Evolutionary conservation across 257 asterid genomes (phyloP).

Genomic region (Rehmannia glutinosa): DNA sequence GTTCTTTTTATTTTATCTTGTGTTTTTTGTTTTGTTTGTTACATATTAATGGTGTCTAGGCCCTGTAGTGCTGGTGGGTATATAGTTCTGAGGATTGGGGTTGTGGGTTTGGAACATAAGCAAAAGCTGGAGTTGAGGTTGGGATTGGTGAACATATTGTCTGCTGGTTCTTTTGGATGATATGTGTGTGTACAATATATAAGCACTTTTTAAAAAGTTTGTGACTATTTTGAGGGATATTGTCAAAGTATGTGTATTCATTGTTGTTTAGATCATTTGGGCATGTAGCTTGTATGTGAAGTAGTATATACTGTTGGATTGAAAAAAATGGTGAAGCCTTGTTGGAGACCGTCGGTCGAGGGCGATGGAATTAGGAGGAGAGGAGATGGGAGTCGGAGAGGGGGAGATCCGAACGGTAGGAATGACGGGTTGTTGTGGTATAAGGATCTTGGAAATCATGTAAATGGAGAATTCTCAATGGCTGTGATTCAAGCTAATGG

Average conservation of each 20-base stretch:
- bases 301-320: slow-evolving; percentile 17
- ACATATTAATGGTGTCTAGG: slow-evolving; percentile 72
- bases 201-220: neutral
- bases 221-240: no score
- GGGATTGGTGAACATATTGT: slow-evolving; percentile 34
- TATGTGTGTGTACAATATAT: neutral
- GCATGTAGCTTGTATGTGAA: slow-evolving; percentile 26
- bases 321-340: slow-evolving; percentile 70
- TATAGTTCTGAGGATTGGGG: slow-evolving; percentile 42
- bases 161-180: slow-evolving; percentile 63
- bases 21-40: slow-evolving; percentile 11
- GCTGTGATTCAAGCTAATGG: slow-evolving; percentile 83
- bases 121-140: slow-evolving; percentile 42
- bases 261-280: slow-evolving; percentile 18
- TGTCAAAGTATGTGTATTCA: neutral
- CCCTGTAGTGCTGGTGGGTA: slow-evolving; percentile 65
- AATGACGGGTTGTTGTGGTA: slow-evolving; percentile 85
- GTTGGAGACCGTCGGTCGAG: slow-evolving; percentile 78
- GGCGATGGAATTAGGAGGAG: slow-evolving; percentile 54
- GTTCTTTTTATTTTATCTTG: slow-evolving; percentile 25
- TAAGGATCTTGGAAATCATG: slow-evolving; percentile 76
- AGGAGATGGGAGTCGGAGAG: slow-evolving; percentile 29
- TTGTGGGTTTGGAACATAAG: slow-evolving; percentile 43
- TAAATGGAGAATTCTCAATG: slow-evolving; percentile 85
- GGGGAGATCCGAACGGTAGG: slow-evolving; percentile 54